phyloP scores from a whole-genome alignment of 2,329 filamentous ascomycete species.

The Botrytis porri region DNA sequence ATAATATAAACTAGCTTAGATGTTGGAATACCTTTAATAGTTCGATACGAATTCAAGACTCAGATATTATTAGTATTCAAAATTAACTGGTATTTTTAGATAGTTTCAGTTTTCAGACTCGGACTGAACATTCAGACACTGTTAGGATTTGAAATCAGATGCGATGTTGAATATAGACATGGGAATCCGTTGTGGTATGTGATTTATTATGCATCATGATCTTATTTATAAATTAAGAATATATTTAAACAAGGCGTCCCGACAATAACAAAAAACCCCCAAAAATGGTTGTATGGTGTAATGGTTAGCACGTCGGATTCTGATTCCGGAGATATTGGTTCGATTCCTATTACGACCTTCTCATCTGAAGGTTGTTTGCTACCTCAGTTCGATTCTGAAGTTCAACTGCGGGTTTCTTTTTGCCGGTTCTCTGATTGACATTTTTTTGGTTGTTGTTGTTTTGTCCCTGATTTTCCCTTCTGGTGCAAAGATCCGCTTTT shows the following conservation, averaged over 20 bases:
- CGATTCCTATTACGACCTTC: slow-evolving; percentile 22
- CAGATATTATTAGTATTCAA: no score
- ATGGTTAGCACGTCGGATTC: slow-evolving; percentile 29
- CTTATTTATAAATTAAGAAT: fast-evolving
- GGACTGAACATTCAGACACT: not conserved
- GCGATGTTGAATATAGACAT: not conserved
- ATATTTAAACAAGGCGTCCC: fast-evolving
- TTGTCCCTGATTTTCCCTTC: not conserved
- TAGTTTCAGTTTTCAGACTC: not conserved
- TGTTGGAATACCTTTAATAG: no score
- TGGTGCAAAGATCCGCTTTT: not conserved
- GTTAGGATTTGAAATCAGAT: not conserved
- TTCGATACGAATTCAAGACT: not conserved
- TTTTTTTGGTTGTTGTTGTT: not conserved
- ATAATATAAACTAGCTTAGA: not conserved
- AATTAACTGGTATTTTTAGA: not conserved
- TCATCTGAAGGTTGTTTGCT: not conserved
- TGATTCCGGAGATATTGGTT: slow-evolving; percentile 30
- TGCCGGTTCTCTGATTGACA: not conserved
- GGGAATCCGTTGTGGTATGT: not conserved
- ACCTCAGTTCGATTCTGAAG: slow-evolving; percentile 6
- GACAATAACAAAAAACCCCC: not conserved
- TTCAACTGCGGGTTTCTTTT: not conserved
- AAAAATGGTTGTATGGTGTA: slow-evolving; percentile 21
- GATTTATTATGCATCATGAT: not conserved